A percentile compares a stretch with the other conserved stretches of the same genome.
These are phyloP conservation scores for Psilocybe azurescens DNA, from an alignment of 768 basidiomycete genomes.

Conservation along the genomic window DNA sequence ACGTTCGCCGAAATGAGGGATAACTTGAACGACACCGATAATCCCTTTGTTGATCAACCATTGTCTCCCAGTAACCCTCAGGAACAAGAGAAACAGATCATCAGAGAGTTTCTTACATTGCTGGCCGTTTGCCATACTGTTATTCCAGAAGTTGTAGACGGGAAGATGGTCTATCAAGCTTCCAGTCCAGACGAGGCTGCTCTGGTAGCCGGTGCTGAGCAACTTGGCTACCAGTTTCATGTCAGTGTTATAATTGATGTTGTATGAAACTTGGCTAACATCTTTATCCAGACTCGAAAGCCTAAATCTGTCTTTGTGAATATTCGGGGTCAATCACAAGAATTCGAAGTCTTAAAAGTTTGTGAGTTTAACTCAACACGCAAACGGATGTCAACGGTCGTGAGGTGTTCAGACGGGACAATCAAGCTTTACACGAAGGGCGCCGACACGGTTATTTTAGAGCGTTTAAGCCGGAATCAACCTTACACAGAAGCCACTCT, in stretches of 20 bases:
- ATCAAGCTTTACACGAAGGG: constrained; percentile 98
- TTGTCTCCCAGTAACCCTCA: constrained; percentile 35
- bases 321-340: constrained; percentile 69
- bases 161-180: constrained; percentile 93
- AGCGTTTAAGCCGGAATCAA: constrained; percentile 87
- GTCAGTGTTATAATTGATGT: constrained; percentile 52
- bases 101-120: constrained; percentile 78
- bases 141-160: constrained; percentile 90
- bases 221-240: constrained; percentile 92
- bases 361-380: constrained; percentile 99
- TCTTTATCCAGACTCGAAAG: constrained; percentile 76
- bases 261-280: constrained; percentile 6
- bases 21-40: constrained; percentile 53
- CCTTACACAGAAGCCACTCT: constrained; percentile 86
- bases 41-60: constrained; percentile 64
- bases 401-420: constrained; percentile 85
- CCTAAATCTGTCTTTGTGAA: constrained; percentile 95
- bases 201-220: constrained; percentile 90
- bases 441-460: constrained; percentile 96
- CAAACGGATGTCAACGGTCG: constrained; percentile 96
- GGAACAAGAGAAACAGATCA: constrained; percentile 54
- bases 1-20: constrained; percentile 79
- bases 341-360: constrained; percentile 93
- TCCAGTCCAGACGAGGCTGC: constrained; percentile 99
- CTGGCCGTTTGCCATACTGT: constrained; percentile 98